Percentiles rank a stretch among this genome's conserved stretches.
Conservation (phyloP, 208 protist genomes). For the Porcisia hertigi region DNA sequence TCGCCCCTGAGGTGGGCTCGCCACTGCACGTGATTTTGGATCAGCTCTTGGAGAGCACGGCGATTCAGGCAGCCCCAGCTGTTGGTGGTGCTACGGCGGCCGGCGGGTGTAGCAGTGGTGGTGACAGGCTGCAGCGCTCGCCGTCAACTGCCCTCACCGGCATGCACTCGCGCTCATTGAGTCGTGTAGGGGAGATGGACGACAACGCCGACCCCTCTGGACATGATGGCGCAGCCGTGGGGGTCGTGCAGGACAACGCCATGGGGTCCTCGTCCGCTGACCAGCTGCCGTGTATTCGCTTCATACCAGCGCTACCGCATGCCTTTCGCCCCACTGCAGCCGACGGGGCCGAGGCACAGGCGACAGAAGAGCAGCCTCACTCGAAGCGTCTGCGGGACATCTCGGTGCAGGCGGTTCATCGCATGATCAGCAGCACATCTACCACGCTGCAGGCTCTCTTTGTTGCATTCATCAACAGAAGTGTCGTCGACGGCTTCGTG, state of each 20-base stretch:
- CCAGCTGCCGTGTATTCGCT: constrained; percentile 37
- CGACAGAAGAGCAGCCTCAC: not conserved
- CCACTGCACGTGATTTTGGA: constrained; percentile 44
- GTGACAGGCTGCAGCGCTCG: constrained; percentile 21
- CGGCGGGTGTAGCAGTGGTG: not conserved
- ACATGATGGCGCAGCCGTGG: not conserved
- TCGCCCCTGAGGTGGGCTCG: constrained; percentile 35
- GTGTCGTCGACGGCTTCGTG: constrained; percentile 63
- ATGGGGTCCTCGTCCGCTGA: constrained; percentile 6
- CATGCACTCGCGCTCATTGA: constrained; percentile 11
- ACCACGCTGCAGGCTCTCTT: constrained; percentile 62
- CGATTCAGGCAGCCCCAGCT: not conserved
- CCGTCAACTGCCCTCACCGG: constrained; percentile 24
- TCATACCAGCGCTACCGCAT: constrained; percentile 37
- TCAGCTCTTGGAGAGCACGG: constrained; percentile 24
- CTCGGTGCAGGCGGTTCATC: constrained; percentile 66
- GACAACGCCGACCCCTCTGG: constrained; percentile 1
- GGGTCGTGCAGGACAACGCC: not conserved
- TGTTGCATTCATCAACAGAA: constrained; percentile 71
- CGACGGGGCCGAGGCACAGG: not conserved
- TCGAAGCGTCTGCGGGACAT: constrained; percentile 51
- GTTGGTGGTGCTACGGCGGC: constrained; percentile 8
- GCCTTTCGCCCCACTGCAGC: constrained; percentile 5
- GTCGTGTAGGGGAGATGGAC: not conserved
- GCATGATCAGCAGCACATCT: constrained; percentile 52